Evolutionary conservation across 164 flowering plant species (phyloP).

Genomic region (Pachysandra terminalis): DNA sequence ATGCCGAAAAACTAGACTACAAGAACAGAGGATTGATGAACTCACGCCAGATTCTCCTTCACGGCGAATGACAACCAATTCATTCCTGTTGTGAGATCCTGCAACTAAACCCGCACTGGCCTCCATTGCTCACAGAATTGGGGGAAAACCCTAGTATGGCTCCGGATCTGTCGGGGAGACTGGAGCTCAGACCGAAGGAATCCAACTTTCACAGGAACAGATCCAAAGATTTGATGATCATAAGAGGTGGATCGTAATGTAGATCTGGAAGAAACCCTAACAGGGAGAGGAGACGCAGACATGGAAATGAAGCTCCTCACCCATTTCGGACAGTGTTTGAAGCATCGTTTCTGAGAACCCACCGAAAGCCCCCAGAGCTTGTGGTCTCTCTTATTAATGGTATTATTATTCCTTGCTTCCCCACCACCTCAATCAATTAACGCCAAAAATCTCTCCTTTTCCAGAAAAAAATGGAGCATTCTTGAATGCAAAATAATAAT

Average conservation of each 20-base stretch:
- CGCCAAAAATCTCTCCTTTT: no score
- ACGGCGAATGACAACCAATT: slow-evolving; percentile 51
- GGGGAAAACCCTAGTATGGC: slow-evolving; percentile 4
- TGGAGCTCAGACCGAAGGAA: slow-evolving; percentile 8
- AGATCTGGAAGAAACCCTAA: slow-evolving; percentile 3
- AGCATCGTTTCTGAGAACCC: background rate
- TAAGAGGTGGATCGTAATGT: background rate
- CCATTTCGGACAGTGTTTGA: slow-evolving; percentile 11
- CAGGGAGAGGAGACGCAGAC: background rate
- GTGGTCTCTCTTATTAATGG: background rate
- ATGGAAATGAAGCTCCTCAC: slow-evolving; percentile 10
- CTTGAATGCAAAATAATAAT: no score
- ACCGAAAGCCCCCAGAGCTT: no score
- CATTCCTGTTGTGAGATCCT: slow-evolving; percentile 64
- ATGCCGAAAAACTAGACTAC: background rate
- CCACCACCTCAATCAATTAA: no score
- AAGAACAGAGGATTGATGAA: background rate
- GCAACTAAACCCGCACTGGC: slow-evolving; percentile 60
- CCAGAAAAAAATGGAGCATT: no score
- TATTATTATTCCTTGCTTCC: background rate
- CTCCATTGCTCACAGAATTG: slow-evolving; percentile 34
- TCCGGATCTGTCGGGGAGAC: slow-evolving; percentile 16
- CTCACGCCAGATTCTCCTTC: slow-evolving; percentile 47
- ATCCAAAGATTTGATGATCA: background rate
- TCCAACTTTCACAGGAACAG: slow-evolving; percentile 3